A percentile compares a stretch with the other conserved stretches of the same genome.
These are phyloP conservation scores for Scheffersomyces insectosa DNA, from an alignment of 1,139 yeast genomes.

Conservation along the genomic window DNA sequence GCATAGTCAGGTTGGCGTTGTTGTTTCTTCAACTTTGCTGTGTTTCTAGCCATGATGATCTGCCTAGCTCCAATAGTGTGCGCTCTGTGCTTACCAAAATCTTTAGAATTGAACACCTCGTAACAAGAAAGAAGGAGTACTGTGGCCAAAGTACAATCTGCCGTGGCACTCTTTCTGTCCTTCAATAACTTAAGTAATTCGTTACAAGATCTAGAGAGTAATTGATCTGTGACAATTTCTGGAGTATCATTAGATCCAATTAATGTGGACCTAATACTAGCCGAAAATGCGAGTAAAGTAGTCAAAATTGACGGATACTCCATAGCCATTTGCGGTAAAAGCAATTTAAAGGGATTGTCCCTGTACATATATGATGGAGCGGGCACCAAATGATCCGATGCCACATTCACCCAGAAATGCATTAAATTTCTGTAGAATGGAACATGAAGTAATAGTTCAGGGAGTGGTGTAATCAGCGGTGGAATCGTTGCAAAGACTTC, in stretches of 20 bases:
- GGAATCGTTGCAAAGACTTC: conserved; percentile 36
- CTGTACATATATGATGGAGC: conserved; percentile 59
- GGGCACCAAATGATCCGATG: conserved; percentile 66
- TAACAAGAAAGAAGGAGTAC: conserved; percentile 64
- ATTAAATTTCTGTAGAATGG: conserved; percentile 62
- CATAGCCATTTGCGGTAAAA: conserved; percentile 72
- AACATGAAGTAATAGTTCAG: conserved; percentile 56
- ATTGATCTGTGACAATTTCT: conserved; percentile 46
- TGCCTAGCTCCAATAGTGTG: conserved; percentile 72
- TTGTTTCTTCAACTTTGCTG: background rate
- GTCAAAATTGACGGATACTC: conserved; percentile 59
- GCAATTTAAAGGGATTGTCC: conserved; percentile 66
- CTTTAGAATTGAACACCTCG: conserved; percentile 53
- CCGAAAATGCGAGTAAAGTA: conserved; percentile 66
- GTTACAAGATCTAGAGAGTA: conserved; percentile 56
- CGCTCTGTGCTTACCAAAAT: conserved; percentile 57
- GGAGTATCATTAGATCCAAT: conserved; percentile 39
- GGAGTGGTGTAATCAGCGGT: conserved; percentile 51
- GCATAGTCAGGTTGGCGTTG: background rate
- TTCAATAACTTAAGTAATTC: conserved; percentile 55
- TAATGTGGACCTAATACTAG: conserved; percentile 46
- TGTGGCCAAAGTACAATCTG: conserved; percentile 68
- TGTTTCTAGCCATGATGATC: conserved; percentile 55
- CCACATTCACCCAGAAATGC: conserved; percentile 63
- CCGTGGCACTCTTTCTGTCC: conserved; percentile 53